phyloP scores from a whole-genome alignment of 2,329 filamentous ascomycete species.

The Calonectria multiphialidica region DNA sequence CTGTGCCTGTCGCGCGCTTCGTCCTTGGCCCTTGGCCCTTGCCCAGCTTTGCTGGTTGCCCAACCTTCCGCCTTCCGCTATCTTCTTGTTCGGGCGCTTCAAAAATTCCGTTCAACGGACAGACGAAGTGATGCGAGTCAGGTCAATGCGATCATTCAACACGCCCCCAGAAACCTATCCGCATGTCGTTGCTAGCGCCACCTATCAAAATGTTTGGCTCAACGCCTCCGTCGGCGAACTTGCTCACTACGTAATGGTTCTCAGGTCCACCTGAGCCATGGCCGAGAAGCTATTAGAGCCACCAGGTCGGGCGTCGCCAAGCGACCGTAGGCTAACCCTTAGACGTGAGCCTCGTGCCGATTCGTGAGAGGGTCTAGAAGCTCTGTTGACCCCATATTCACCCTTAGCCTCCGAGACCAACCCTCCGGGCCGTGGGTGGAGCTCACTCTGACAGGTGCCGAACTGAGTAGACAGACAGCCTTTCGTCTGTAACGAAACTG shows the following conservation, averaged over 20 bases:
- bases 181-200: not conserved
- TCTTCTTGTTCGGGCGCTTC: not conserved
- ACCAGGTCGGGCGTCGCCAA: constrained; percentile 15
- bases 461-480: constrained; percentile 21
- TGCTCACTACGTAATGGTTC: constrained; percentile 11
- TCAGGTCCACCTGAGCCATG: not conserved
- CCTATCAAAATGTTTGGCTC: not conserved
- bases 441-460: constrained; percentile 24
- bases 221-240: constrained; percentile 3
- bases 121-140: not conserved
- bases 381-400: constrained; percentile 20
- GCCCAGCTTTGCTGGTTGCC: not conserved
- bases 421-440: constrained; percentile 35
- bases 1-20: constrained; percentile 13
- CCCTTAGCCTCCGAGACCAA: constrained; percentile 32
- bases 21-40: constrained; percentile 26
- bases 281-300: constrained; percentile 23
- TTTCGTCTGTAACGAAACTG: constrained; percentile 9
- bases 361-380: constrained; percentile 33
- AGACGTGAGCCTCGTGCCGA: constrained; percentile 15
- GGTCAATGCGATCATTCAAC: not conserved
- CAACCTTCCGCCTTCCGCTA: constrained; percentile 16
- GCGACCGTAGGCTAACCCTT: constrained; percentile 13
- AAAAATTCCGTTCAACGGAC: not conserved
- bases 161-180: not conserved